Conservation (phyloP, 1,139 yeast genomes). For the Lodderomyces theae region DNA sequence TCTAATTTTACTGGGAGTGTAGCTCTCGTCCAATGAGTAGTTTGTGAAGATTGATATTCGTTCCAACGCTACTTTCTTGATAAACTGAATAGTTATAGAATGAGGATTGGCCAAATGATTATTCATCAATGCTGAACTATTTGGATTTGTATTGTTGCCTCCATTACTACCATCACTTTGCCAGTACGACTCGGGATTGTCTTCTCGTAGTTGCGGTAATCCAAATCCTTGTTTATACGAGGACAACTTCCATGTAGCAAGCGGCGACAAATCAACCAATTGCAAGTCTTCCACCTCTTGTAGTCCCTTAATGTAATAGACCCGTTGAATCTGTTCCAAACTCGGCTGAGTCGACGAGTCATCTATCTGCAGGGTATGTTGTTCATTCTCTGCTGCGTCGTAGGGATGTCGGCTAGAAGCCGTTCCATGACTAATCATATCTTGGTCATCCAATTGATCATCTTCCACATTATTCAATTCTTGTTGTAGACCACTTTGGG, state of each 20-base stretch:
- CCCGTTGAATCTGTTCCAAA: slow-evolving; percentile 39
- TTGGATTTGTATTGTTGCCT: slow-evolving; percentile 20
- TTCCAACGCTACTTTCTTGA: slow-evolving; percentile 71
- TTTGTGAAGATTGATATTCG: slow-evolving; percentile 71
- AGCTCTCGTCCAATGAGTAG: slow-evolving; percentile 76
- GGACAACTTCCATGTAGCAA: slow-evolving; percentile 86
- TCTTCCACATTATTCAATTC: slow-evolving; percentile 4
- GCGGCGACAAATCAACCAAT: slow-evolving; percentile 67
- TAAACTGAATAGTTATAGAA: slow-evolving; percentile 72
- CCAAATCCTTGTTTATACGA: slow-evolving; percentile 75
- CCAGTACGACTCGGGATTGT: slow-evolving; percentile 79
- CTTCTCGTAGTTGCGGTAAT: slow-evolving; percentile 66
- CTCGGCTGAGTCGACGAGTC: slow-evolving; percentile 26
- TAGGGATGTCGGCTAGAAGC: not conserved
- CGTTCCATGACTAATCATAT: slow-evolving; percentile 7
- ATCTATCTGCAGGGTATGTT: slow-evolving; percentile 2
- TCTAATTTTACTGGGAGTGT: slow-evolving; percentile 76
- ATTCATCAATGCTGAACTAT: slow-evolving; percentile 26
- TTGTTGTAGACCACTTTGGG: slow-evolving; percentile 1
- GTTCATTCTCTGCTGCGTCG: slow-evolving; percentile 1
- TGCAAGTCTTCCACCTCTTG: slow-evolving; percentile 58
- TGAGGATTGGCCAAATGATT: slow-evolving; percentile 73
- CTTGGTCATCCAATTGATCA: slow-evolving; percentile 4
- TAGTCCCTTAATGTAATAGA: slow-evolving; percentile 47
- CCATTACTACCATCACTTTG: slow-evolving; percentile 80